Percentiles rank a stretch among this genome's conserved stretches.
Evolutionary conservation across 139 green algal genomes (phyloP).

Genomic region (Pseudopediastrum boryanum): DNA sequence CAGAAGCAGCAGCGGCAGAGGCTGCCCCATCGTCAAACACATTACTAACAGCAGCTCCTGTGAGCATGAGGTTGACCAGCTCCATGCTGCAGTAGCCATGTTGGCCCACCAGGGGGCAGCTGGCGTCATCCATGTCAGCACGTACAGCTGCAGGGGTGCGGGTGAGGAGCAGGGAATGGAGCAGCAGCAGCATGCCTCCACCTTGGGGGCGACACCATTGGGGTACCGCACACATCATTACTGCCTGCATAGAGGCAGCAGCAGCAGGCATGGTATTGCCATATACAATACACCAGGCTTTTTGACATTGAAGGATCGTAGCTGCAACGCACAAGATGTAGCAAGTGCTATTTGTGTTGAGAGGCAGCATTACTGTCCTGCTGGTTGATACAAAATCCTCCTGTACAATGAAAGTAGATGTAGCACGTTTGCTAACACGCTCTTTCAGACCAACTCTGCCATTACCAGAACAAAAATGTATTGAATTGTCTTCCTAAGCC

Average conservation of each 20-base stretch:
- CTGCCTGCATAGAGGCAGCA: background rate
- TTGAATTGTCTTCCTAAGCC: too few relatives aligned
- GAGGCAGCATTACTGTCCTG: background rate
- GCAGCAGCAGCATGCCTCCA: slow-evolving; percentile 66
- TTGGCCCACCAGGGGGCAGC: slow-evolving; percentile 47
- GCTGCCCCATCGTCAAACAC: background rate
- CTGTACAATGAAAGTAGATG: background rate
- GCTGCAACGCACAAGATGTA: background rate
- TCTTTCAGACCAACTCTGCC: too few relatives aligned
- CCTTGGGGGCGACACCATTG: slow-evolving; percentile 33
- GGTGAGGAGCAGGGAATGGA: slow-evolving; percentile 56
- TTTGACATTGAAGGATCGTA: background rate
- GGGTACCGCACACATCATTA: background rate
- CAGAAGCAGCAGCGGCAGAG: background rate
- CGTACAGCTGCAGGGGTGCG: slow-evolving; percentile 5
- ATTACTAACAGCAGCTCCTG: slow-evolving; percentile 28
- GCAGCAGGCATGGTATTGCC: background rate
- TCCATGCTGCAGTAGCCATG: slow-evolving; percentile 74
- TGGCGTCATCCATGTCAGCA: slow-evolving; percentile 68
- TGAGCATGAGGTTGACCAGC: slow-evolving; percentile 66
- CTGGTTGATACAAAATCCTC: background rate
- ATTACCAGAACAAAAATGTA: too few relatives aligned
- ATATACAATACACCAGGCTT: too few relatives aligned
- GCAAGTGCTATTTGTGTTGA: background rate
- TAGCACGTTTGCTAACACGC: too few relatives aligned